A percentile compares a stretch with the other conserved stretches of the same genome.
Conservation (phyloP, 768 basidiomycete genomes). For the Collybiopsis confluens region DNA sequence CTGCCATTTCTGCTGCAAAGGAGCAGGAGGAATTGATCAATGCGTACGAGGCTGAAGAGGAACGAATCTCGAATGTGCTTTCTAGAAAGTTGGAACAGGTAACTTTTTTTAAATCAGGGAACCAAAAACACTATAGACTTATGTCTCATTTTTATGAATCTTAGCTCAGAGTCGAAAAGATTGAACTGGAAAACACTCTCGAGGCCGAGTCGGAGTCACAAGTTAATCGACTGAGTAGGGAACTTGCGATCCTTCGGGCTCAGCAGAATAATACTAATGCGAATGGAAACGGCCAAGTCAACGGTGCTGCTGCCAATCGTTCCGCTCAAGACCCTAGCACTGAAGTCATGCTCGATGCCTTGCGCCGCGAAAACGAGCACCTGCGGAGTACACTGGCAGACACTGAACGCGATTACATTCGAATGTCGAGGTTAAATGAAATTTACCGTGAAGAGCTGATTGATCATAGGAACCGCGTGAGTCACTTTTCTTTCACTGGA, state of each 20-base stretch:
- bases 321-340: constrained; percentile 35
- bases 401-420: constrained; percentile 74
- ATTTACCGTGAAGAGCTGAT: constrained; percentile 83
- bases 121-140: background rate
- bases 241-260: constrained; percentile 59
- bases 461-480: constrained; percentile 68
- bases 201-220: constrained; percentile 87
- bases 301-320: constrained; percentile 25
- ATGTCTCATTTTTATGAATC: background rate
- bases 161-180: constrained; percentile 81
- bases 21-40: constrained; percentile 77
- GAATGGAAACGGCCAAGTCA: constrained; percentile 11
- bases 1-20: constrained; percentile 45
- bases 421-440: constrained; percentile 72
- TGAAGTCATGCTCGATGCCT: constrained; percentile 68
- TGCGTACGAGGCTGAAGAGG: constrained; percentile 87
- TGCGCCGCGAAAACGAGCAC: constrained; percentile 77
- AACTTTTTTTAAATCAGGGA: constrained; percentile 11
- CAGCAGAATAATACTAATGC: constrained; percentile 41
- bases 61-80: constrained; percentile 79
- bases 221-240: constrained; percentile 71
- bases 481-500: constrained; percentile 25
- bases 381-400: constrained; percentile 62
- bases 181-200: constrained; percentile 73
- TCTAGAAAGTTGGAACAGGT: constrained; percentile 85